Conservation (phyloP, 352 stramenopile genomes). For the Globisporangium rhizosaccharum region DNA sequence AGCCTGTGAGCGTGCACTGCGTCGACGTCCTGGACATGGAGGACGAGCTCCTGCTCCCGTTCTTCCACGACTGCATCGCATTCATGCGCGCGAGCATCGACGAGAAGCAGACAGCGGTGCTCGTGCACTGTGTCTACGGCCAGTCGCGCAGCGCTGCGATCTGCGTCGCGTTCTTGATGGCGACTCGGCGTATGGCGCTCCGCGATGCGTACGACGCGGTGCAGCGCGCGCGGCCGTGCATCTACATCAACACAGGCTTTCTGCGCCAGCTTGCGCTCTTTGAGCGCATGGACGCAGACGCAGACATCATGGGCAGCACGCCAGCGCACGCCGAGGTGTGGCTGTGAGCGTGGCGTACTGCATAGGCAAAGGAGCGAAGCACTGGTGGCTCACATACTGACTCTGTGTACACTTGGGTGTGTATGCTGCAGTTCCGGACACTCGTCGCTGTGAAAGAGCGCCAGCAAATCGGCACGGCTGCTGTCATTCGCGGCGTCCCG, state of each 20-base stretch:
- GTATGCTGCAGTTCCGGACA: slow-evolving; percentile 31
- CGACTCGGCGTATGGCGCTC: slow-evolving; percentile 26
- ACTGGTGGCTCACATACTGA: neutral
- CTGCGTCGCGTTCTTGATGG: slow-evolving; percentile 77
- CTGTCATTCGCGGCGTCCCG: slow-evolving; percentile 21
- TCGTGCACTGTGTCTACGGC: slow-evolving; percentile 80
- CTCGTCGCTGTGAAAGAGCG: slow-evolving; percentile 35
- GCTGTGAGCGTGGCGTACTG: neutral
- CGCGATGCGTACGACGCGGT: slow-evolving; percentile 52
- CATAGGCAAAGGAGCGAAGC: no score
- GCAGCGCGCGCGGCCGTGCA: slow-evolving; percentile 55
- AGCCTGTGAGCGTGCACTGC: slow-evolving; percentile 27
- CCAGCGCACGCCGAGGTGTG: slow-evolving; percentile 48
- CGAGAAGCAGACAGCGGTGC: slow-evolving; percentile 9
- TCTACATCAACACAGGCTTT: slow-evolving; percentile 77
- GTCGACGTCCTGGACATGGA: slow-evolving; percentile 78
- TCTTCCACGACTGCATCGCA: slow-evolving; percentile 45
- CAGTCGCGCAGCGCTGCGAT: slow-evolving; percentile 71
- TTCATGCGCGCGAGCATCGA: slow-evolving; percentile 13
- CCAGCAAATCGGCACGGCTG: slow-evolving; percentile 18
- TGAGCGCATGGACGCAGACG: slow-evolving; percentile 44
- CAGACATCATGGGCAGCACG: slow-evolving; percentile 31
- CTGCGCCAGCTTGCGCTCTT: slow-evolving; percentile 68
- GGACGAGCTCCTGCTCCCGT: slow-evolving; percentile 54
- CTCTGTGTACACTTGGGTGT: neutral